Evolutionary conservation across 257 asterid genomes (phyloP), one percentile per base, ranked within the genome.

Genomic region (Petunia axillaris): DNA sequence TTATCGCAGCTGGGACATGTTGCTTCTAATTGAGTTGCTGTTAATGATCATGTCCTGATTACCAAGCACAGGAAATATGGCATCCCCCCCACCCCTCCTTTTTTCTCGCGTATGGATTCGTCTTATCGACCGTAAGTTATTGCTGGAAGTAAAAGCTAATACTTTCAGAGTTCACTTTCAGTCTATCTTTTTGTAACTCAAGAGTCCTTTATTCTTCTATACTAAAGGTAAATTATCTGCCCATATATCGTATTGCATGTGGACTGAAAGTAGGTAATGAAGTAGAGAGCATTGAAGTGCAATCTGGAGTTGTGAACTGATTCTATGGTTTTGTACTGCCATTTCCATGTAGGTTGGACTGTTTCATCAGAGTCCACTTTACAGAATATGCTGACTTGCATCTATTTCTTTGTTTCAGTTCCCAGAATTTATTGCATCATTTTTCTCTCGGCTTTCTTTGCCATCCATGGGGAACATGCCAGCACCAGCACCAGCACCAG

Each of bases 401-500:
- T 76, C 14, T 62, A 11, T 74, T 44, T 68, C 80, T 58, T 75
- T 64, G 75, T 87, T 65, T 83, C 95, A 95, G 99, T 93, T 95
- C 81, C 98, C 99, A 8, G 97, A 90, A 74, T 85, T 77, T 85
- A 81, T 95, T 54, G 89, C 97, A 75, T 88, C 98, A 9, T 88
- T 93, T 89, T 93, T 93, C 84, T 86, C 95, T 58, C 91, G 94
- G 65, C 87, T 95, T 76, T 89, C 97, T 57, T 89, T 79, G 88
- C 94, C 99, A 70, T 91, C 94, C 11, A 64, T 35, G 37, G 96
- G 97, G 64, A 85, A 86, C 83, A 74, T 2, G 60, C 77, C 90
- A 75, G 78, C 97, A 4, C 83, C 25, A 25, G 25, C 25, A 25
- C 25, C 25, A 25, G 25, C 95, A 80, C 54, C 93, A 54, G 86